These are phyloP conservation scores for Scedosporium apiospermum DNA, from an alignment of 2,329 filamentous ascomycete genomes.

Conservation along the genomic window DNA sequence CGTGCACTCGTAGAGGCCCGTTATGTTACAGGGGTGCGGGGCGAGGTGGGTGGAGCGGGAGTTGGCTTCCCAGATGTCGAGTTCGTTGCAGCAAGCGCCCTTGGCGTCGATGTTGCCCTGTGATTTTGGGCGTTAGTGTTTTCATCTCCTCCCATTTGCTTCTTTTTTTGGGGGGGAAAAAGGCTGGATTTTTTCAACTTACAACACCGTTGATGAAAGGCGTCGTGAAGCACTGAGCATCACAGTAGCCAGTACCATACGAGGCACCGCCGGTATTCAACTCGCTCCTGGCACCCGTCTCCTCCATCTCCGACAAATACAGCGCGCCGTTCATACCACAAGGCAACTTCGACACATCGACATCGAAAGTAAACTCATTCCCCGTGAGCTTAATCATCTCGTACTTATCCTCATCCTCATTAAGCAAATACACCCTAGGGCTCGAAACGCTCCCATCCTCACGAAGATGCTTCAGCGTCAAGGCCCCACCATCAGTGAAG, in stretches of 20 bases:
- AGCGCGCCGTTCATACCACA: constrained; percentile 61
- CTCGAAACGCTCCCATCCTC: constrained; percentile 15
- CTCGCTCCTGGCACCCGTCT: constrained; percentile 47
- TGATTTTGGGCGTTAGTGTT: constrained; percentile 12
- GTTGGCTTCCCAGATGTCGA: constrained; percentile 49
- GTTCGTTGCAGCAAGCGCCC: constrained; percentile 43
- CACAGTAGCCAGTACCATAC: constrained; percentile 56
- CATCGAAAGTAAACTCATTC: constrained; percentile 56
- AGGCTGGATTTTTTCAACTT: constrained; percentile 13
- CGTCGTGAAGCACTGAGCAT: constrained; percentile 45
- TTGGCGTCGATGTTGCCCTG: constrained; percentile 29
- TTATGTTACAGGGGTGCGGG: constrained; percentile 37
- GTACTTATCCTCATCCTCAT: constrained; percentile 43
- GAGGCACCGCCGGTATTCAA: constrained; percentile 47
- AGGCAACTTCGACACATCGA: constrained; percentile 53
- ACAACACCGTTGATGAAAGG: constrained; percentile 41
- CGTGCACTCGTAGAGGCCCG: constrained; percentile 32
- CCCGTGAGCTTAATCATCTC: constrained; percentile 50
- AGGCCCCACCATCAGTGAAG: constrained; percentile 18
- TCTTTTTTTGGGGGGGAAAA: too few relatives aligned
- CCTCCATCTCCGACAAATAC: constrained; percentile 47
- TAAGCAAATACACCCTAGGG: constrained; percentile 50
- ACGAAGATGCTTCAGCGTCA: constrained; percentile 20
- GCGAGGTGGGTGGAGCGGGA: constrained; percentile 31
- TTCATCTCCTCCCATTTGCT: not conserved